Evolutionary conservation across 2,329 filamentous ascomycete genomes (phyloP), one percentile per base, ranked within the genome.

Genomic region (Simplicillium aogashimaense): DNA sequence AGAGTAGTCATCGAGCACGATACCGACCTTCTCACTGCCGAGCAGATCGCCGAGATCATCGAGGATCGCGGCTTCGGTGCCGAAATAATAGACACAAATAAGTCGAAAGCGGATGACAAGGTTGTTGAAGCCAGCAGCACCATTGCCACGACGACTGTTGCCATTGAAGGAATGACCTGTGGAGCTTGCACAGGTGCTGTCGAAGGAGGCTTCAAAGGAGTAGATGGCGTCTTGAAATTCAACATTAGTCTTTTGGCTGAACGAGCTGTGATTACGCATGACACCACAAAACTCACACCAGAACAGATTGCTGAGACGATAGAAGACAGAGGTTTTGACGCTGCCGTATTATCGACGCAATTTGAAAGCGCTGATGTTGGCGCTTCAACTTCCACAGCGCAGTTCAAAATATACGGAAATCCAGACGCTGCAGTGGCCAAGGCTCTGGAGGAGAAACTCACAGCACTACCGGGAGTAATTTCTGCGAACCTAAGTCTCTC

Each of bases 131-230:
- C 49, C 44, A 56, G 57, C 42, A 60, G 67, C 46, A 63, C 65
- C 38, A 53, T 75, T 4, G 70, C 81, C 42, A 86, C 78, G 1
- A 95, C 89, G 0, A 97, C 89, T 0, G 73, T 98, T 14, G 80
- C 85, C 4, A 86, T 98, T 40, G 86, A 92, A 50, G 92, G 92
- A 38, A 98, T 98, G 92, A 98, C 92, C 1, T 97, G 92, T 56
- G 90, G 90, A 16, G 87, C 92, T 33, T 98, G 92, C 61, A 97
- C 92, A 1, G 90, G 90, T 2, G 88, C 90, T 6, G 80, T 97
- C 2, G 86, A 95, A 54, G 74, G 77, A 38, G 87, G 84, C 3
- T 92, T 98, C 62, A 76, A 78, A 49, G 76, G 74, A 46, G 63
- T 90, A 2, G 78, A 84, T 9, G 92, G 92, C 16, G 61, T 97